A percentile compares a stretch with the other conserved stretches of the same genome.
phyloP scores from a whole-genome alignment of 306 rosid genomes.

The Sicyos edulis region DNA sequence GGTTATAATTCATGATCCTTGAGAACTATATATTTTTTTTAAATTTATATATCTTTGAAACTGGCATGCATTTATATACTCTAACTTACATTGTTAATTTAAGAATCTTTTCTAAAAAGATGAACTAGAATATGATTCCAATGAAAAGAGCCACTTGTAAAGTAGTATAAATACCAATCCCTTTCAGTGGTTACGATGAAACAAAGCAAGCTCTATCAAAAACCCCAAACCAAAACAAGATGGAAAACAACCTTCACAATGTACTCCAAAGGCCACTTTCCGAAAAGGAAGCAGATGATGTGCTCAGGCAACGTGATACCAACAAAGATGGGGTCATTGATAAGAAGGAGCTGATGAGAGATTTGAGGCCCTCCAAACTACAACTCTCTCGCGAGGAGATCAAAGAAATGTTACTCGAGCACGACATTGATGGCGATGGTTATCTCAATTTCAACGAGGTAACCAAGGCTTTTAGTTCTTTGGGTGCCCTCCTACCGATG shows the following conservation, averaged over 20 bases:
- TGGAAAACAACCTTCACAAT: neutral
- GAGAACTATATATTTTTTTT: no score
- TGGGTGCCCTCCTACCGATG: neutral
- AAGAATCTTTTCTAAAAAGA: no score
- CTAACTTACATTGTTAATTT: no score
- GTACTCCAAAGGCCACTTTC: neutral
- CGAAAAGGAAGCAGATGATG: neutral
- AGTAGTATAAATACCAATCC: neutral
- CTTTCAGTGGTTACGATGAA: neutral
- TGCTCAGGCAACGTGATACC: neutral
- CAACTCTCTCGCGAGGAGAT: neutral
- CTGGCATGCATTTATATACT: no score
- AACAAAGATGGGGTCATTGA: neutral
- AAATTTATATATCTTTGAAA: no score
- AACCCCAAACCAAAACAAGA: neutral
- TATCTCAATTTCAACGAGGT: neutral
- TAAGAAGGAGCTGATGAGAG: neutral
- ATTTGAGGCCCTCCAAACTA: neutral
- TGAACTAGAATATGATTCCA: slow-evolving; percentile 8
- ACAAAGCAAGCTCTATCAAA: neutral
- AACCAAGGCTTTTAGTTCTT: neutral
- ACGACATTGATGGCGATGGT: slow-evolving; percentile 13
- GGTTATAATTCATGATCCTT: no score
- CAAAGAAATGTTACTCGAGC: neutral
- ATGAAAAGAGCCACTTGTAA: neutral